phyloP scores from a whole-genome alignment of 768 basidiomycete genomes.

The Leucosporidium yakuticum region DNA sequence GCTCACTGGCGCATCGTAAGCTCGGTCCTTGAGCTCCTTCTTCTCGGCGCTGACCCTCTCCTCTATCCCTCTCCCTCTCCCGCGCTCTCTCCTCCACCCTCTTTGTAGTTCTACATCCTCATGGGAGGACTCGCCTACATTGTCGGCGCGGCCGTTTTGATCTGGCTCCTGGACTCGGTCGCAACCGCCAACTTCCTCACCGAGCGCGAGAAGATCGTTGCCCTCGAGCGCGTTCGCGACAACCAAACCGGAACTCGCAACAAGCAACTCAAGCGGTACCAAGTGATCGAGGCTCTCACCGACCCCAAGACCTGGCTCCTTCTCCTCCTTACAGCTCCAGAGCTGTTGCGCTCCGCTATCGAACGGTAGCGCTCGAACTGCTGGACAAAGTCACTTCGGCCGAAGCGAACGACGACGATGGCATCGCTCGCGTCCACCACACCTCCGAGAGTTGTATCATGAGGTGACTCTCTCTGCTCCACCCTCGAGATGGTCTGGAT shows the following conservation, averaged over 20 bases:
- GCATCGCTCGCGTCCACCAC: no score
- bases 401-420: no score
- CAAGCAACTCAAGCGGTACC: slow-evolving; percentile 55
- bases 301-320: slow-evolving; percentile 62
- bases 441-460: no score
- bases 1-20: slow-evolving; percentile 55
- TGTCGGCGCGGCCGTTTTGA: slow-evolving; percentile 54
- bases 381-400: no score
- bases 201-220: slow-evolving; percentile 58
- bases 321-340: slow-evolving; percentile 57
- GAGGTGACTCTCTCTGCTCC: no score
- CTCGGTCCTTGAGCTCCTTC: background rate
- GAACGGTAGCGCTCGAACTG: no score
- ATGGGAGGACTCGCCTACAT: slow-evolving; percentile 59
- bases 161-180: slow-evolving; percentile 63
- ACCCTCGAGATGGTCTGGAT: no score
- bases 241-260: slow-evolving; percentile 60
- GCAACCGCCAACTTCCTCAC: slow-evolving; percentile 57
- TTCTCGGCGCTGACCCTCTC: background rate
- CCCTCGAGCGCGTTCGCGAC: slow-evolving; percentile 60
- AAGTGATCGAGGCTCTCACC: slow-evolving; percentile 54
- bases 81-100: slow-evolving; percentile 9
- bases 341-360: no score
- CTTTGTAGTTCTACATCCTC: slow-evolving; percentile 49
- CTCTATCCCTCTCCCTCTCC: background rate